Evolutionary conservation across 495 filamentous ascomycete genomes (phyloP).

Genomic region (Aspergillus conjunctus): DNA sequence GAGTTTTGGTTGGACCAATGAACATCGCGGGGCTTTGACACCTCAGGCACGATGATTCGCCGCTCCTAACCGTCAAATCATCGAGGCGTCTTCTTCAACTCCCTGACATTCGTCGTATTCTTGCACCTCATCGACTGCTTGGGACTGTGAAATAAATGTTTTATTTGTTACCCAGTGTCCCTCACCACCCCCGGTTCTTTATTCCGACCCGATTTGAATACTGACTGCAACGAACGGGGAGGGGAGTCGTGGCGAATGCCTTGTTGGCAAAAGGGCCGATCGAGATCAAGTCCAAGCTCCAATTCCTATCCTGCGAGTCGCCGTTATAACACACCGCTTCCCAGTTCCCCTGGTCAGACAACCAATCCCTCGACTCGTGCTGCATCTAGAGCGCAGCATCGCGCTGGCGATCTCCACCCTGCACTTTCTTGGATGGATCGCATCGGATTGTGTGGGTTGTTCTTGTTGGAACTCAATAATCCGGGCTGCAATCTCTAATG

Average conservation of each 20-base stretch:
- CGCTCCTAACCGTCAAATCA: constrained; percentile 11
- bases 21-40: background rate
- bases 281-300: constrained; percentile 5
- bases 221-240: background rate
- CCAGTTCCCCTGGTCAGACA: constrained; percentile 20
- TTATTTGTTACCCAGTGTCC: background rate
- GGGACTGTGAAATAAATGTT: background rate
- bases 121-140: background rate
- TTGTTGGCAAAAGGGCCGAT: constrained; percentile 2
- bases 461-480: constrained; percentile 13
- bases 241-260: background rate
- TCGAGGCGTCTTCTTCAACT: background rate
- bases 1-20: background rate
- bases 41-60: constrained; percentile 17
- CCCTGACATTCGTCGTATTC: background rate
- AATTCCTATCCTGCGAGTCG: constrained; percentile 9
- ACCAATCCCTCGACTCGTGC: constrained; percentile 18
- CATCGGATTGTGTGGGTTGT: constrained; percentile 16
- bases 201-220: background rate
- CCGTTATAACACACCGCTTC: constrained; percentile 23
- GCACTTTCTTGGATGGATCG: constrained; percentile 20
- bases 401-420: constrained; percentile 14
- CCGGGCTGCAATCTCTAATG: constrained; percentile 18
- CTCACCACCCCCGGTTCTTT: background rate
- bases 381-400: constrained; percentile 10